phyloP scores from a whole-genome alignment of 805 yeast genomes.

The Yarrowia hollandica region DNA sequence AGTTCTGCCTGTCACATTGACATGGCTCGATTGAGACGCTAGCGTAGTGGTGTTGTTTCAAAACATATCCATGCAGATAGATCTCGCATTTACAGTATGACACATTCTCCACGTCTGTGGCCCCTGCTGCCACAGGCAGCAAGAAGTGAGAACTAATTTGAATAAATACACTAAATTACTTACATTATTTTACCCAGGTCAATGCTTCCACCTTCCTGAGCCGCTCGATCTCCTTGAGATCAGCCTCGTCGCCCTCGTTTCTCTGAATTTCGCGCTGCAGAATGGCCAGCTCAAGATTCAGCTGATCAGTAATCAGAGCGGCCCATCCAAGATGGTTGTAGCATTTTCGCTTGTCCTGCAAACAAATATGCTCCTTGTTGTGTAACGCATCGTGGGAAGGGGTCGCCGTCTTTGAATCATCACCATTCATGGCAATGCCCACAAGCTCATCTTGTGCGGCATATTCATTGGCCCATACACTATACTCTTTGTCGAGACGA shows the following conservation, averaged over 20 bases:
- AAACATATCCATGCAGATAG: too few relatives aligned
- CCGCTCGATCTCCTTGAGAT: conserved; percentile 17
- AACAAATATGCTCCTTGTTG: conserved; percentile 16
- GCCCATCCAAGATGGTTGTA: conserved; percentile 25
- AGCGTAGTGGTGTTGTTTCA: too few relatives aligned
- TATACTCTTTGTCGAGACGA: background rate
- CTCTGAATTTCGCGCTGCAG: background rate
- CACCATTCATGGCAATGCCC: background rate
- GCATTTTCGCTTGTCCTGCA: conserved; percentile 23
- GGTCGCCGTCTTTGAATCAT: background rate
- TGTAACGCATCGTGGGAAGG: conserved; percentile 1
- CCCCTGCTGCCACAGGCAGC: too few relatives aligned
- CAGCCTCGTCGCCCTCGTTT: background rate
- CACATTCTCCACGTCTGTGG: too few relatives aligned
- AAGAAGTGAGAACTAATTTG: background rate
- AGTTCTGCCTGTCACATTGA: too few relatives aligned
- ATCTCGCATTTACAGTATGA: too few relatives aligned
- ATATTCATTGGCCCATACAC: background rate
- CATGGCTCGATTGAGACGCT: too few relatives aligned
- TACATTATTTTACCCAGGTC: background rate
- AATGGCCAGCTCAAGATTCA: background rate
- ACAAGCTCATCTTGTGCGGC: background rate
- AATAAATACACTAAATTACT: background rate
- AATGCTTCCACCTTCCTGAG: background rate
- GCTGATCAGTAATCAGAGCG: conserved; percentile 5